Evolutionary conservation across 768 basidiomycete species (phyloP), one percentile per base, ranked within the genome.

Genomic region (Boletus rubroflammeus): DNA sequence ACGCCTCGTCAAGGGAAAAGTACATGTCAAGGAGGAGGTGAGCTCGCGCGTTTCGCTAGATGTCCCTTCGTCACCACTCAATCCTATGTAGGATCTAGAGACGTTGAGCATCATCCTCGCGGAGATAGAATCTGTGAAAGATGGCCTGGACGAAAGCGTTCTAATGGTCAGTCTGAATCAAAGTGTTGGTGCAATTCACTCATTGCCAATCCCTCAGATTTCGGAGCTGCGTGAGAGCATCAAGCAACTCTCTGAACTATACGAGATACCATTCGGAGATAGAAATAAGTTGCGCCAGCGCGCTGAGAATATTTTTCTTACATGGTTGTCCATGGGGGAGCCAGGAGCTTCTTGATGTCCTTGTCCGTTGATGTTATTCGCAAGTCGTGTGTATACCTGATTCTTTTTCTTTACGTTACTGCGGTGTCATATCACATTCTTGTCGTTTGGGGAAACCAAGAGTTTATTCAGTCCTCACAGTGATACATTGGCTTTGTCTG

Each of bases 261-360:
- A 58, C 21, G 68, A 68, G 21, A 70, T 70, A 52, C 69, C 70
- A 17, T 72, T 66, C 0, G 64, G 64, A 26, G 70, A 70, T 47
- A 55, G 58, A 26, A 62, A 72, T 17, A 60, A 54, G 48, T 50
- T 70, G 38, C 66, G 66, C 53, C 47, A 36, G 31, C 66, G 61
- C 13, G 68, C 70, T 25, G 44, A 47, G 10, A 25, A 42, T 10
- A 54, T 66, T 11, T 21, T 53, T 40, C 54, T 39, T 19, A 34
- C 58, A 13, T 68, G 61, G 66, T 53, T 57, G 1, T 55, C 53
- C 47, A 23, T 35, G 29, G 47, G 7, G 31, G 14, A 41, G 47
- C 39, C 11, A 5, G 51, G n/a, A 31, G 4, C 34, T 48, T 35
- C 52, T 31, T 50, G n/a, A 56, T 17, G 26, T 7, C n/a, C 23